Percentiles rank a stretch among this genome's conserved stretches.
These are phyloP conservation scores for Orbilia brochopaga DNA, from an alignment of 2,329 filamentous ascomycete species.

Conservation along the genomic window DNA sequence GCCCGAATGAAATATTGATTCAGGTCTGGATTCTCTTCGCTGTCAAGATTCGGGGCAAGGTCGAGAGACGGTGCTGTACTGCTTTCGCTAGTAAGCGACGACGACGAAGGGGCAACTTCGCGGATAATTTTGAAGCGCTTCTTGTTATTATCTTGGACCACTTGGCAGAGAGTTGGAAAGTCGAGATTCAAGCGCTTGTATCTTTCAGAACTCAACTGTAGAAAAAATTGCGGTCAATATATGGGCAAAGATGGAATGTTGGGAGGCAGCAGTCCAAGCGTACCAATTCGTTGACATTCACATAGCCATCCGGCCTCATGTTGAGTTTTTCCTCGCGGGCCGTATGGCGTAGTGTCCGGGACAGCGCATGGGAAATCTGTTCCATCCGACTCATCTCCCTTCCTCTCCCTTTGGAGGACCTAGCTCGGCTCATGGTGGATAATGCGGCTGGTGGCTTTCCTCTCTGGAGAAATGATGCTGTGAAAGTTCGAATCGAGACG, in stretches of 20 bases:
- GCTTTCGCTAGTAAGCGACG: conserved; percentile 52
- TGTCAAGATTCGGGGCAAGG: conserved; percentile 56
- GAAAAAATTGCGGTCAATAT: conserved; percentile 1
- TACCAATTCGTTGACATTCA: conserved; percentile 67
- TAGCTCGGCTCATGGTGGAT: conserved; percentile 16
- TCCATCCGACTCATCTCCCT: conserved; percentile 30
- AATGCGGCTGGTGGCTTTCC: neutral
- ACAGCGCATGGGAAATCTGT: conserved; percentile 61
- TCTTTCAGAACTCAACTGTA: conserved; percentile 65
- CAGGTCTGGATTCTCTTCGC: conserved; percentile 60
- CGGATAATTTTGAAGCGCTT: conserved; percentile 83
- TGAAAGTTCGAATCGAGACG: neutral
- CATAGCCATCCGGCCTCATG: conserved; percentile 67
- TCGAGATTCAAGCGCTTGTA: conserved; percentile 75
- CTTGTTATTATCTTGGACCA: conserved; percentile 81
- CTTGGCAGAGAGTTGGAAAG: conserved; percentile 72
- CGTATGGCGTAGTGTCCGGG: conserved; percentile 67
- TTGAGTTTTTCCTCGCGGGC: conserved; percentile 67
- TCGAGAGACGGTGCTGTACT: conserved; percentile 52
- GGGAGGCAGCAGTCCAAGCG: neutral
- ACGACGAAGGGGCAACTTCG: conserved; percentile 51
- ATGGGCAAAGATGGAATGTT: neutral
- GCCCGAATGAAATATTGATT: conserved; percentile 85
- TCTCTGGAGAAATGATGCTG: neutral
- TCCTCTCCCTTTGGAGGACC: conserved; percentile 13